Conservation (phyloP, 2,329 filamentous ascomycete species). For the Chaetomium sp. region DNA sequence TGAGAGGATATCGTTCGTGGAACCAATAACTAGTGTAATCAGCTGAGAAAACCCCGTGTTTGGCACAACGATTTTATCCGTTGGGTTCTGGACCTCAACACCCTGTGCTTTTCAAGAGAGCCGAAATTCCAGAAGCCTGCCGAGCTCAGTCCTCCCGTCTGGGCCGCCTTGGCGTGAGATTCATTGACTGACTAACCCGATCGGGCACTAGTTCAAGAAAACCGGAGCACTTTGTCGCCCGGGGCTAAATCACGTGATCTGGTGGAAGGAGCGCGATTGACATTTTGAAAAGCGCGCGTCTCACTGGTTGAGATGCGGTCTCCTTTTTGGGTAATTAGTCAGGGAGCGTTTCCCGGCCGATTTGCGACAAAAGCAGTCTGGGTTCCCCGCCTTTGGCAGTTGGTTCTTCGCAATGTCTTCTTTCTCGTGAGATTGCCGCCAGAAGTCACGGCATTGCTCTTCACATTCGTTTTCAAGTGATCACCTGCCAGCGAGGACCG, state of each 20-base stretch:
- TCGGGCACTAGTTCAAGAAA: not conserved
- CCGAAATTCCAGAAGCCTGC: not conserved
- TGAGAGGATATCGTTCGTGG: too few species aligned
- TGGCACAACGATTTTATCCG: too few species aligned
- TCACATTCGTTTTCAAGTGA: too few species aligned
- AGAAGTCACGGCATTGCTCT: too few species aligned
- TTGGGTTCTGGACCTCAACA: constrained; percentile 4
- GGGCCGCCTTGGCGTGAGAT: not conserved
- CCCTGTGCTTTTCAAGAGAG: too few species aligned
- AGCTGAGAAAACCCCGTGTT: too few species aligned
- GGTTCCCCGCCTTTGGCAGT: too few species aligned
- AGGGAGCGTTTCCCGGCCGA: not conserved
- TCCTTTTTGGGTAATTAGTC: not conserved
- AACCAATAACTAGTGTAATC: too few species aligned
- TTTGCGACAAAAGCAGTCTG: not conserved
- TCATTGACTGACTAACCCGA: not conserved
- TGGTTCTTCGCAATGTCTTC: too few species aligned
- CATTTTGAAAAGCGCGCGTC: constrained; percentile 20
- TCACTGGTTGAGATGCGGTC: not conserved
- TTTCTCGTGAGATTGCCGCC: too few species aligned
- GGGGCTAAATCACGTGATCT: constrained; percentile 21
- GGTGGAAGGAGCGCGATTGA: constrained; percentile 25
- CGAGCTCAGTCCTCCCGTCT: not conserved
- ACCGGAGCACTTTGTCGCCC: not conserved
- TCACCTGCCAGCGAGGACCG: too few species aligned